These are phyloP conservation scores for Cercospora sp. DNA, from an alignment of 2,329 filamentous ascomycete genomes.

Conservation along the genomic window DNA sequence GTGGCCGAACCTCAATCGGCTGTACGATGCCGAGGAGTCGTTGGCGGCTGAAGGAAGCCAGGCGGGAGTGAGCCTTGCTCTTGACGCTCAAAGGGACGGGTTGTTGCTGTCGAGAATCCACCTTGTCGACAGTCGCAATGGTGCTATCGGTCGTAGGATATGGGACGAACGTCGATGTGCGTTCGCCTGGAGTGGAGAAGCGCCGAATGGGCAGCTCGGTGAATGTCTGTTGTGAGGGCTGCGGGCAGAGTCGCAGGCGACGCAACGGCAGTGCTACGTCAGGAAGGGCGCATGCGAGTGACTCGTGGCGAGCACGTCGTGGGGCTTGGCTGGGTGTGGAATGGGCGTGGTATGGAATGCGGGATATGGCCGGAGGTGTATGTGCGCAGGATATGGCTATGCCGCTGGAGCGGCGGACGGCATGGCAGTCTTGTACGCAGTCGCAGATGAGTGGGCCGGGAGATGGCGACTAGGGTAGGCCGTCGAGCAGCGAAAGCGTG, in stretches of 20 bases:
- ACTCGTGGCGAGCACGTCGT: constrained; percentile 26
- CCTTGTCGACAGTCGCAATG: constrained; percentile 30
- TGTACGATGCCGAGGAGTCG: constrained; percentile 32
- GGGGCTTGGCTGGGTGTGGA: constrained; percentile 20
- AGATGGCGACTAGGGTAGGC: constrained; percentile 21
- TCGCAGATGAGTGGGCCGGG: constrained; percentile 23
- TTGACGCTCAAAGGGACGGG: constrained; percentile 27
- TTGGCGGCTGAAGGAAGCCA: constrained; percentile 36
- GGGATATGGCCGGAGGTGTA: constrained; percentile 16
- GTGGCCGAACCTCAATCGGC: constrained; percentile 20
- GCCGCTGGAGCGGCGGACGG: constrained; percentile 16
- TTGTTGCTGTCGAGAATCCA: constrained; percentile 35
- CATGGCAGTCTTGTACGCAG: constrained; percentile 25
- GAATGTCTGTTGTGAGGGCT: neutral
- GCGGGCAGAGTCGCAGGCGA: neutral
- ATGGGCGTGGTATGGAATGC: constrained; percentile 27
- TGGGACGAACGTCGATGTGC: neutral
- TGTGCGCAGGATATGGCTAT: constrained; percentile 14
- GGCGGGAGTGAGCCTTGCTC: constrained; percentile 37
- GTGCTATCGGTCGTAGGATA: neutral
- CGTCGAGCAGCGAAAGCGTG: neutral
- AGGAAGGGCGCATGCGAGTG: constrained; percentile 24
- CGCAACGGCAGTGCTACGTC: constrained; percentile 19
- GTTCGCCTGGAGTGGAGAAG: neutral
- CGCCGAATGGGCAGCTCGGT: neutral